A percentile compares a stretch with the other conserved stretches of the same genome.
Conservation (phyloP, 2,329 filamentous ascomycete species). For the Colletotrichum higginsianum region DNA sequence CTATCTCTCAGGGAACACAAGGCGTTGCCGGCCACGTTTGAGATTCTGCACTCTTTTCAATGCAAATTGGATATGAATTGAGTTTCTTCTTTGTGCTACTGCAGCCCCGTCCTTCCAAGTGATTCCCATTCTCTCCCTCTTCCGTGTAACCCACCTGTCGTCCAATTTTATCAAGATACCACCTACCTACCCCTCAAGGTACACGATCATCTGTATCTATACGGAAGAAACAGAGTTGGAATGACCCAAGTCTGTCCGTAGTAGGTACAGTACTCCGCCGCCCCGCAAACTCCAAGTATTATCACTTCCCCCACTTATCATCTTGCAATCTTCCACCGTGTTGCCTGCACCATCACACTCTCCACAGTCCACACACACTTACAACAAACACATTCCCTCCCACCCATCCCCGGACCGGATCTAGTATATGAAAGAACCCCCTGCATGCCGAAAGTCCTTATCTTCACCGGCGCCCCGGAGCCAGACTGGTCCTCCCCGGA, state of each 20-base stretch:
- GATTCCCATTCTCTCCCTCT: not conserved
- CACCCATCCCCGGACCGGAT: conserved; percentile 15
- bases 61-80: not conserved
- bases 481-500: conserved; percentile 50
- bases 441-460: conserved; percentile 54
- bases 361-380: not conserved
- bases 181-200: not conserved
- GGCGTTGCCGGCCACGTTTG: conserved; percentile 1
- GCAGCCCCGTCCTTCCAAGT: too few relatives aligned
- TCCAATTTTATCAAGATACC: not conserved
- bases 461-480: conserved; percentile 55
- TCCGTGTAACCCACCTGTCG: conserved; percentile 3
- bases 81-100: not conserved
- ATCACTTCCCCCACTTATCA: not conserved
- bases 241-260: too few relatives aligned
- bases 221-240: not conserved
- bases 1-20: not conserved
- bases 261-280: too few relatives aligned
- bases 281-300: conserved; percentile 7
- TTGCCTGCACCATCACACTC: not conserved
- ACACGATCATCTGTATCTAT: not conserved
- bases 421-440: not conserved
- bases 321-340: not conserved
- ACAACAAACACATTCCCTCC: not conserved
- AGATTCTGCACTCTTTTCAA: conserved; percentile 13